Evolutionary conservation across 441 rosid species (phyloP), one percentile per base, ranked within the genome.

Genomic region (Erysimum cheiri): DNA sequence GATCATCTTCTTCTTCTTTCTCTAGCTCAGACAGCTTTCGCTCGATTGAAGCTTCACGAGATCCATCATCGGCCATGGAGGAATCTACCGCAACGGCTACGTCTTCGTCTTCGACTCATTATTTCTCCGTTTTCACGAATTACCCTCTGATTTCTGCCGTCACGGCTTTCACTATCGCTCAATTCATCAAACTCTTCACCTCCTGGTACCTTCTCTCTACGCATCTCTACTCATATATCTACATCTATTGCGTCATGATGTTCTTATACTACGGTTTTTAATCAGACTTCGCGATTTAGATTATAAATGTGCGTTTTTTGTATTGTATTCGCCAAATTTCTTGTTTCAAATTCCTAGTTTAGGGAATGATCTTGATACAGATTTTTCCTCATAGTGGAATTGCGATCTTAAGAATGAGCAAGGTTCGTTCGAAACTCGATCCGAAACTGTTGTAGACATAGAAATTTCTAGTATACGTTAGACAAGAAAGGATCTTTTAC

Each of bases 61-160:
- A 67, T 67, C 64, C 67, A 41, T 68, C 69, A 59, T 67, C 64
- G 59, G 19, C 54, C 52, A 44, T 71, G 47, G 81, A 78, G 13
- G 55, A 69, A 9, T 46, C 86, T 13, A 64, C 70, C 1, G 55
- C 76, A 4, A 68, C 82, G 7, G 33, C 83, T 28, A 24, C 63
- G 46, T 60, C 73, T 12, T 12, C 80, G 33, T 78, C 87, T 48
- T 80, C 85, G 5, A 60, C 84, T 49, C 74, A 81, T n/a, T 80
- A 84, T 10, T 78, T 80, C 7, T 79, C 88, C 9, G 24, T 84
- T 9, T 65, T 82, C 33, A 68, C 82, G 12, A 91, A 92, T 75
- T 92, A 83, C 66, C 96, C 95, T 66, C 92, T 94, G 46, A 52
- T 88, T 54, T 86, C 84, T 35, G 89, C 99, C 71, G 9, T 90